These are phyloP conservation scores for Botrytis cinerea DNA, from an alignment of 2,329 filamentous ascomycete species.

Conservation along the genomic window DNA sequence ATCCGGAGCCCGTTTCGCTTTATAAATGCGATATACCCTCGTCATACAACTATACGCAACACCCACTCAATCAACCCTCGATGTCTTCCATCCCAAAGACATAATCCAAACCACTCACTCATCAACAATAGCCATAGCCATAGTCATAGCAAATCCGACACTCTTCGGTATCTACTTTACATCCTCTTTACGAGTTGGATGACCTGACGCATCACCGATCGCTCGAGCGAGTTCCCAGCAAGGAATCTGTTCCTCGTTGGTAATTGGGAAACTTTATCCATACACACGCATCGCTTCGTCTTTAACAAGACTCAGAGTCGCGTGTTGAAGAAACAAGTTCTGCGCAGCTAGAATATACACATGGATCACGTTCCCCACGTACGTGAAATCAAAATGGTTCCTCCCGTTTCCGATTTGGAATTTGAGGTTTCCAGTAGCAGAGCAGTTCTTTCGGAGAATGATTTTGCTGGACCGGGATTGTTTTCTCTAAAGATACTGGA, in stretches of 20 bases:
- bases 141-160: neutral
- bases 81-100: slow-evolving; percentile 20
- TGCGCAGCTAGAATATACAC: slow-evolving; percentile 53
- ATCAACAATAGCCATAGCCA: slow-evolving; percentile 23
- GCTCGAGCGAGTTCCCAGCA: slow-evolving; percentile 30
- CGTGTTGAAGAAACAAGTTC: slow-evolving; percentile 43
- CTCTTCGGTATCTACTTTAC: slow-evolving; percentile 24
- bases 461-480: slow-evolving; percentile 29
- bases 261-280: slow-evolving; percentile 31
- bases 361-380: slow-evolving; percentile 52
- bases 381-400: slow-evolving; percentile 55
- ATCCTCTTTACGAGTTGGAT: slow-evolving; percentile 22
- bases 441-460: slow-evolving; percentile 47
- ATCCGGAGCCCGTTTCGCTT: neutral
- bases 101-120: slow-evolving; percentile 30
- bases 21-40: neutral
- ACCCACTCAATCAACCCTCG: neutral
- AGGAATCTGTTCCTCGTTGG: slow-evolving; percentile 28
- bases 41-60: neutral
- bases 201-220: slow-evolving; percentile 23
- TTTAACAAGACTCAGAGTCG: neutral
- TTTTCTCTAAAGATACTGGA: slow-evolving; percentile 54
- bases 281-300: slow-evolving; percentile 18
- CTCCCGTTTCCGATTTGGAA: slow-evolving; percentile 53
- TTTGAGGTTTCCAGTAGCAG: slow-evolving; percentile 48